These are phyloP conservation scores for barrel medic (Medicago truncatula) DNA, from an alignment of 306 rosid genomes.

Conservation along the genomic window DNA sequence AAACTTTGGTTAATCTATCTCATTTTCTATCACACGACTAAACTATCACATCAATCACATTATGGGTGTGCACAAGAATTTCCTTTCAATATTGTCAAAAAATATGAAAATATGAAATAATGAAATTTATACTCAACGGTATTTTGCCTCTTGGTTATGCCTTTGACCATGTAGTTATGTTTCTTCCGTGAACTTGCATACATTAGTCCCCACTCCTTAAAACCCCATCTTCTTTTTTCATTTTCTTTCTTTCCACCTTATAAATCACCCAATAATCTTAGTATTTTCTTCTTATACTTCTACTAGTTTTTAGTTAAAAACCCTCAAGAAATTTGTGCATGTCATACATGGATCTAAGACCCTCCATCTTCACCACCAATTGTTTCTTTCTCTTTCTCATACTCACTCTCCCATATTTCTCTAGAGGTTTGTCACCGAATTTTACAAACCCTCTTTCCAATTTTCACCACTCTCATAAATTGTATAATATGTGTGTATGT, in stretches of 20 bases:
- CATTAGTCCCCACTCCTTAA: conserved; percentile 3
- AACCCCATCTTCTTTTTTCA: background rate
- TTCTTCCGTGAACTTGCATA: conserved; percentile 39
- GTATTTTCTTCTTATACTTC: conserved; percentile 1
- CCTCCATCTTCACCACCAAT: conserved; percentile 38
- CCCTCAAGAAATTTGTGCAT: conserved; percentile 6
- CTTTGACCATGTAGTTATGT: conserved; percentile 30
- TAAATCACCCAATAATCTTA: conserved; percentile 11
- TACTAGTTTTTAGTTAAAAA: background rate
- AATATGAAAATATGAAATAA: background rate
- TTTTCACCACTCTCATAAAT: background rate
- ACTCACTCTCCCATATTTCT: conserved; percentile 49
- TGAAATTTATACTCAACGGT: background rate
- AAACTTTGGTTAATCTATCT: no score
- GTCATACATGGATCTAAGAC: conserved; percentile 60
- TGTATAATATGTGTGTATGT: background rate
- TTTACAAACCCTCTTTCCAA: no score
- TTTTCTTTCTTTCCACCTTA: background rate
- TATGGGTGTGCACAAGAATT: no score
- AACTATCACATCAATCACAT: no score
- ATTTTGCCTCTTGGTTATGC: conserved; percentile 22
- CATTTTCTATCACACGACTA: no score
- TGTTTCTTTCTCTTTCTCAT: conserved; percentile 52
- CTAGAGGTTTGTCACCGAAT: conserved; percentile 46
- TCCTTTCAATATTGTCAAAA: conserved; percentile 38